These are phyloP conservation scores for Mallotus japonicus DNA, from an alignment of 441 rosid genomes.

Conservation along the genomic window DNA sequence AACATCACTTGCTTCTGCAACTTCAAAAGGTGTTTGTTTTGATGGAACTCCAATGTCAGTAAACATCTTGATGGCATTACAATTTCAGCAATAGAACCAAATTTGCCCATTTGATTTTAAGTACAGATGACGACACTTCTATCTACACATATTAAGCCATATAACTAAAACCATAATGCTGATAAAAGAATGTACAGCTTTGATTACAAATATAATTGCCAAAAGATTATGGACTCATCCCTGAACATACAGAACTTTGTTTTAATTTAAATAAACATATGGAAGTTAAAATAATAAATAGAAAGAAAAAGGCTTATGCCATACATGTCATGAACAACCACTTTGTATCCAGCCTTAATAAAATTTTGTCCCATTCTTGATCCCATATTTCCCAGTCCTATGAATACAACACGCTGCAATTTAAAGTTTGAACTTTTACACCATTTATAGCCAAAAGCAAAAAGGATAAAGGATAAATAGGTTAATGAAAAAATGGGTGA, in stretches of 20 bases:
- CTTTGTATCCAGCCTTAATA: constrained; percentile 67
- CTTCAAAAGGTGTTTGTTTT: constrained; percentile 67
- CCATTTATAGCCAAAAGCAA: too few species aligned
- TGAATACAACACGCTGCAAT: constrained; percentile 78
- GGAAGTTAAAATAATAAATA: neutral
- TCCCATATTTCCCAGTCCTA: constrained; percentile 97
- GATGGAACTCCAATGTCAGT: constrained; percentile 56
- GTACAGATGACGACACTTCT: neutral
- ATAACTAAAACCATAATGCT: constrained; percentile 14
- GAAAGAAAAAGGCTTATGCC: constrained; percentile 13
- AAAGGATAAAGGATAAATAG: too few species aligned
- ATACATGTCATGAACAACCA: constrained; percentile 83
- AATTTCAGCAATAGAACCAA: constrained; percentile 55
- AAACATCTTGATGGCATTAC: constrained; percentile 59
- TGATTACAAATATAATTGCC: neutral
- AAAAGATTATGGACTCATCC: neutral
- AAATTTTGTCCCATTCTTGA: constrained; percentile 90
- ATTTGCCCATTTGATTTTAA: constrained; percentile 20
- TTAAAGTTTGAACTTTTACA: too few species aligned
- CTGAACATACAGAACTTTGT: neutral
- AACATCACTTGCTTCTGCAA: constrained; percentile 78
- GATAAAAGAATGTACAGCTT: neutral
- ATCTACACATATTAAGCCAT: neutral
- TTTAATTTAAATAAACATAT: neutral
- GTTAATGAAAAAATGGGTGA: too few species aligned